Base-by-base conservation (phyloP, 2,329 filamentous ascomycete genomes). In the Alternaria arbusti region DNA sequence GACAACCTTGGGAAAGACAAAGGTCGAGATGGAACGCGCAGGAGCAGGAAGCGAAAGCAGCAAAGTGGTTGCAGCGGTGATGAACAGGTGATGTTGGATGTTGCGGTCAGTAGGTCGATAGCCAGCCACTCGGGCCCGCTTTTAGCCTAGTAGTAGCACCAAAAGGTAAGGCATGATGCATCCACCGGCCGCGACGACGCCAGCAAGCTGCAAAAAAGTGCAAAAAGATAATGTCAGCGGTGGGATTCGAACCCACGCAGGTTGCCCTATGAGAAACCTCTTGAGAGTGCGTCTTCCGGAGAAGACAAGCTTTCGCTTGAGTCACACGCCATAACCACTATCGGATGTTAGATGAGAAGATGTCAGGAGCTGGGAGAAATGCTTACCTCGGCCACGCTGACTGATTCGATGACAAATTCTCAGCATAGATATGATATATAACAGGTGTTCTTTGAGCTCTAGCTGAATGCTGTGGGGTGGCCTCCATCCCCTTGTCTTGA, bases 281-380 rank as follows among this genome's bases (percentile, higher is more conserved):
- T 36, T 55, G 45, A 47, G 25, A 49, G 23, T 54, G 36, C n/a
- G 36, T 28, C 46, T 54, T 43, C 23, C n/a, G 43, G 12, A 30
- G 28, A 54, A 44, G 43, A 54, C 36, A 57, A 57, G 54, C 54
- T 57, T 57, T 57, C 46, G 47, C 57, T 59, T 59, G 57, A 59
- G 57, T 59, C 57, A 59, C 57, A 59, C 57, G 57, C 57, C 57
- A 59, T 59, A 59, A 59, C 57, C 57, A 57, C 54, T 57, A 22
- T 45, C 43, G 12, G 43, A 45, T 45, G 43, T 45, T 45, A 45
- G 43, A 45, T 45, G 43, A 3, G 43, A 45, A 45, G 43, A 45
- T 45, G 43, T 45, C 43, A 45, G 43, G 17, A 45, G 43, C 6
- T 45, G 10, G 17, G 17, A 45, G 43, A 45, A 22, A 45, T 45